Evolutionary conservation across 1,139 yeast species (phyloP).

Genomic region (Yamadazyma atmosphaerica): DNA sequence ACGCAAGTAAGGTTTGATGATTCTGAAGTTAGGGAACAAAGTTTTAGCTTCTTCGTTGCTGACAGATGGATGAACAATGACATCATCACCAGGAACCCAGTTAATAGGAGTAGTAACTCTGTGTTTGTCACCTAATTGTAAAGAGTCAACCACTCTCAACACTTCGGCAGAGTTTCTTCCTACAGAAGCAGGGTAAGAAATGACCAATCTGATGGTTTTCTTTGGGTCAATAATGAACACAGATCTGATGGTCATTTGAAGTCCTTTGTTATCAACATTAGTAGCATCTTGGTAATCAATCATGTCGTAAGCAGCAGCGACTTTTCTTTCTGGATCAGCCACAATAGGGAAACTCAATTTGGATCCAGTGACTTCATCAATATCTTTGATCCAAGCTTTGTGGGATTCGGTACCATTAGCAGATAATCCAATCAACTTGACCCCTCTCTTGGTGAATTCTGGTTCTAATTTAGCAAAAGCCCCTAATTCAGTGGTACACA

Average conservation of each 20-base stretch:
- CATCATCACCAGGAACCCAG: constrained; percentile 79
- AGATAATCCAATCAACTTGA: constrained; percentile 76
- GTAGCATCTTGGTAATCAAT: constrained; percentile 87
- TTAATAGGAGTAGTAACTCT: constrained; percentile 84
- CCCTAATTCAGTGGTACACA: constrained; percentile 87
- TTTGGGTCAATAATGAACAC: constrained; percentile 86
- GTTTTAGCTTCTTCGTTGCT: constrained; percentile 76
- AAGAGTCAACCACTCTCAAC: constrained; percentile 80
- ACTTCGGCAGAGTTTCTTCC: constrained; percentile 92
- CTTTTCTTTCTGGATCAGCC: constrained; percentile 79
- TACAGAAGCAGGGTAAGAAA: constrained; percentile 87
- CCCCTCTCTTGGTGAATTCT: constrained; percentile 74
- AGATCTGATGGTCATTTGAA: constrained; percentile 71
- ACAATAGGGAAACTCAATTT: constrained; percentile 82
- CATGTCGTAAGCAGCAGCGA: constrained; percentile 85
- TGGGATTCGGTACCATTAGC: constrained; percentile 73
- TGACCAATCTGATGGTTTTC: constrained; percentile 78
- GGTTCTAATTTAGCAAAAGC: constrained; percentile 84
- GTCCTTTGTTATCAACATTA: constrained; percentile 70
- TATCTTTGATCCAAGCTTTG: constrained; percentile 81
- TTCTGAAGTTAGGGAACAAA: constrained; percentile 73
- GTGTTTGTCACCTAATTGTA: constrained; percentile 76
- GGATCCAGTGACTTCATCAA: constrained; percentile 74
- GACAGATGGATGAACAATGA: constrained; percentile 83
- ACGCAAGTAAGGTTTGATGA: constrained; percentile 73